Conservation (phyloP, 202 grass and related monocot genomes). For the Panicum hallii region DNA sequence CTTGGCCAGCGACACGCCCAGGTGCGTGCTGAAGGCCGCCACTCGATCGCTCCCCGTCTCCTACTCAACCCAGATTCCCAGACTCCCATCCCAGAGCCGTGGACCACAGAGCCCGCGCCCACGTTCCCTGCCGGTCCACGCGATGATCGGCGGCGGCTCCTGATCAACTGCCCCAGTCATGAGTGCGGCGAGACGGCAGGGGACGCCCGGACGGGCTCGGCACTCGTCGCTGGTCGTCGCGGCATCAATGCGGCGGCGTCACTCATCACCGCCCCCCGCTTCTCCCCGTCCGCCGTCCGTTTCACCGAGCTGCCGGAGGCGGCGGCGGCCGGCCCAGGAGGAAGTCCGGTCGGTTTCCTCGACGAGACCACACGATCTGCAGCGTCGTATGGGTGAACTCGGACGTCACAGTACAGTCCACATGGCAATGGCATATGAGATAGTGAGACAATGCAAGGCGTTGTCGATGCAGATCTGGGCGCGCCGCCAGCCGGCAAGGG, state of each 20-base stretch:
- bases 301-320: neutral
- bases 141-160: neutral
- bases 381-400: neutral
- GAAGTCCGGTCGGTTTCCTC: neutral
- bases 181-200: neutral
- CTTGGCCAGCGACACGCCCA: neutral
- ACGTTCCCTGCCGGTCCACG: conserved; percentile 35
- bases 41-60: neutral
- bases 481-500: neutral
- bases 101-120: conserved; percentile 24
- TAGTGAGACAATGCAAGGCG: neutral
- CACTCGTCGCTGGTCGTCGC: neutral
- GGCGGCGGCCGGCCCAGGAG: neutral
- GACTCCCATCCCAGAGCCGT: neutral
- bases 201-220: neutral
- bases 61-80: neutral
- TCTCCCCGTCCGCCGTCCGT: neutral
- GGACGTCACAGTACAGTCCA: too few relatives aligned
- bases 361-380: neutral
- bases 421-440: neutral
- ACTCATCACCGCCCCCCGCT: neutral
- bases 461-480: neutral
- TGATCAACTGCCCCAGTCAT: neutral
- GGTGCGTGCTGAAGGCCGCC: conserved; percentile 17
- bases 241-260: neutral